Base-by-base conservation (phyloP, 345 rosid species). In the Ricinus communis region DNA sequence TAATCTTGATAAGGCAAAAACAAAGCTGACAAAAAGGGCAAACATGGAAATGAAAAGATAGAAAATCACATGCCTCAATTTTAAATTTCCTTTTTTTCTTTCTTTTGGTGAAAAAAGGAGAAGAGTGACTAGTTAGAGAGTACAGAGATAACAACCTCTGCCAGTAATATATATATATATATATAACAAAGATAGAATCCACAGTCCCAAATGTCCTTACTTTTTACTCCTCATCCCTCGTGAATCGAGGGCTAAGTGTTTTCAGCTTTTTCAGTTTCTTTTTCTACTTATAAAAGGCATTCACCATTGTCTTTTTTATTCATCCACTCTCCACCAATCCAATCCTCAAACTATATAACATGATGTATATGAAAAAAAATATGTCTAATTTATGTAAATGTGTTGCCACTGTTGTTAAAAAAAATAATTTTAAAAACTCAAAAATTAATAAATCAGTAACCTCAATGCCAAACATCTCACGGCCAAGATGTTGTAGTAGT, bases 141-240 rank as follows among this genome's bases (percentile, higher is more conserved):
- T 80, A 80, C 86, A 80, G 68, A 82, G 83, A 81, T 85, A 81
- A 81, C 85, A 82, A 82, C 54, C 79, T 85, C 82, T 76, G 81
- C 58, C 83, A 74, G 76, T 69, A 45, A 71, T 38, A 12, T 21
- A 66, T 15, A 19, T 66, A 33, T 6, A 33, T 33, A 33, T 2
- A 33, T 12, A 43, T 4, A 43, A 4, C 47, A 43, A 43, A 43
- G 7, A 43, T 1, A 75, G 74, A 76, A 67, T 75, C 71, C 52
- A 66, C 79, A 69, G 62, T 16, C 36, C 16, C 67, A 54, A 31
- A 50, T 18, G 22, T 69, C 77, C 75, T 79, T 78, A 72, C 70
- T 11, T 53, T 68, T 72, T 50, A 21, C 19, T 33, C 64, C 64
- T 7, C n/a, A n/a, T n/a, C 83, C 83, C 83, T 81, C 84, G 83